Percentiles rank a stretch among this genome's conserved stretches.
Evolutionary conservation across 2,329 filamentous ascomycete species (phyloP).

Genomic region (Botrytis tulipae): DNA sequence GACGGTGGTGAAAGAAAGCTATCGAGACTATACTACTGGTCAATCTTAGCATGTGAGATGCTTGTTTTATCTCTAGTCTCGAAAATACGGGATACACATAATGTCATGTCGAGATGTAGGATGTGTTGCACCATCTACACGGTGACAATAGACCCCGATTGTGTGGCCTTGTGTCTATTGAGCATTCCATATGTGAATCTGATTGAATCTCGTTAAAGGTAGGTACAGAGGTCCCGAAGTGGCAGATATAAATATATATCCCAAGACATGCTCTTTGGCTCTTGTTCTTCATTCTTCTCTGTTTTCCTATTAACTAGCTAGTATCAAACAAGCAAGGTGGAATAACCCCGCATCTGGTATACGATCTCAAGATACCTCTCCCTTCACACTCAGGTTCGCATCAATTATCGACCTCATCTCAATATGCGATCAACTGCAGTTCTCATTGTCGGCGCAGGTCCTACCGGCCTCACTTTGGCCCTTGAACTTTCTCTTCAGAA

Average conservation of each 20-base stretch:
- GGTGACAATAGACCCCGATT: slow-evolving; percentile 1
- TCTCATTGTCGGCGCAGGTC: slow-evolving; percentile 48
- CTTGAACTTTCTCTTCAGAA: slow-evolving; percentile 41
- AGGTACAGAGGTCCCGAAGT: not conserved
- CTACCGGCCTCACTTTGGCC: slow-evolving; percentile 45
- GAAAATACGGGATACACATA: not conserved
- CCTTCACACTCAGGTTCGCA: not conserved
- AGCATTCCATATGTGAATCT: not conserved
- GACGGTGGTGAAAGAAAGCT: not conserved
- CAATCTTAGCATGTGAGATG: not conserved
- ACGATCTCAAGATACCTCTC: not conserved
- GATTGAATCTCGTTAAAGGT: not conserved
- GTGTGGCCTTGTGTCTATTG: not conserved
- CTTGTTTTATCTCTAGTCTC: not conserved
- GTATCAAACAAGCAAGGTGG: not conserved
- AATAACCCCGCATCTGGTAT: not conserved
- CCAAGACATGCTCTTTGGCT: not conserved
- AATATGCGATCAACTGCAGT: slow-evolving; percentile 36
- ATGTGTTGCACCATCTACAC: not conserved
- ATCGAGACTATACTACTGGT: not conserved
- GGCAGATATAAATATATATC: not conserved
- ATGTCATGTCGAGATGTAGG: not conserved
- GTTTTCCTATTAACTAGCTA: not conserved
- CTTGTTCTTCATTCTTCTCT: not conserved
- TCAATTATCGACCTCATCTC: not conserved